A percentile compares a stretch with the other conserved stretches of the same genome.
phyloP scores from a whole-genome alignment of 1,284 basidiomycete genomes.

The Ceratobasidium papillatum region DNA sequence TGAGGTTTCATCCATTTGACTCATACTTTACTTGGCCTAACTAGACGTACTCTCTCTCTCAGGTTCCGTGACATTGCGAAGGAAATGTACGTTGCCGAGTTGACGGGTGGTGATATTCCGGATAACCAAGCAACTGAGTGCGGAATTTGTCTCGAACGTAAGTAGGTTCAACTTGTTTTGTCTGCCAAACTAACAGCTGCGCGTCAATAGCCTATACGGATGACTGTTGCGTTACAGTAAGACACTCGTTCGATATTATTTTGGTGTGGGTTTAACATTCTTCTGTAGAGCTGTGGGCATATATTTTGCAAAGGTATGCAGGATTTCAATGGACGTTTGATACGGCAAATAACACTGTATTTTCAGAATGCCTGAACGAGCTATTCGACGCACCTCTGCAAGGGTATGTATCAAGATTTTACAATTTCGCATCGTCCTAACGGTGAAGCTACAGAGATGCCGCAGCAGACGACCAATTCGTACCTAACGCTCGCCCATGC shows the following conservation, averaged over 20 bases:
- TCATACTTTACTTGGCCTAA: conserved; percentile 56
- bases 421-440: conserved; percentile 5
- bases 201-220: conserved; percentile 58
- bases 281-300: conserved; percentile 58
- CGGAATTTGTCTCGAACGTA: conserved; percentile 43
- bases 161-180: conserved; percentile 8
- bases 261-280: neutral
- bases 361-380: conserved; percentile 62
- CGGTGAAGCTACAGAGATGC: conserved; percentile 51
- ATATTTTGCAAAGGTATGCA: conserved; percentile 58
- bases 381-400: conserved; percentile 57
- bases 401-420: conserved; percentile 1
- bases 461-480: conserved; percentile 61
- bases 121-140: conserved; percentile 46
- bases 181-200: neutral
- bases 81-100: conserved; percentile 56
- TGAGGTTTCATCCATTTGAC: conserved; percentile 51
- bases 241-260: neutral
- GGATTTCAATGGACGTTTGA: neutral
- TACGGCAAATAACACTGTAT: neutral
- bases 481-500: conserved; percentile 57
- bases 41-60: conserved; percentile 59
- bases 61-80: conserved; percentile 63
- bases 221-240: conserved; percentile 60
- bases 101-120: conserved; percentile 34